phyloP scores from a whole-genome alignment of 2,329 filamentous ascomycete genomes.

The Thermomyces lanuginosus region DNA sequence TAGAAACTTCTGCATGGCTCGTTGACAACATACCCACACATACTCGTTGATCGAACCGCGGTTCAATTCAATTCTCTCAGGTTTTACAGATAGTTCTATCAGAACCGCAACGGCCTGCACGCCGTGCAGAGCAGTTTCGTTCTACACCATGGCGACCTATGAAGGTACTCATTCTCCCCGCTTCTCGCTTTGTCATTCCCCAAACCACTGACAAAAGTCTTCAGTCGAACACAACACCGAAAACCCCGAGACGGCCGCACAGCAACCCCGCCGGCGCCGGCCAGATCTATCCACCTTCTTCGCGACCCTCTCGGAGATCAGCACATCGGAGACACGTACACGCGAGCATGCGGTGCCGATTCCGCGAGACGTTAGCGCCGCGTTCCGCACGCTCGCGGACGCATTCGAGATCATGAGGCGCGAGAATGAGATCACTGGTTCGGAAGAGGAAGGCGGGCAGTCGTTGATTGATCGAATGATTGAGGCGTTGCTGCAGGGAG shows the following conservation, averaged over 20 bases:
- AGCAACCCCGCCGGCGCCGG: constrained; percentile 31
- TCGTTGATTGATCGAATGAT: constrained; percentile 40
- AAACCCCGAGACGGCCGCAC: constrained; percentile 13
- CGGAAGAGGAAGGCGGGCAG: constrained; percentile 18
- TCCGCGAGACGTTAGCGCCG: constrained; percentile 44
- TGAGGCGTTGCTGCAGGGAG: constrained; percentile 36
- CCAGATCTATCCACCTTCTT: constrained; percentile 52
- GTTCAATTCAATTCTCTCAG: too few species aligned
- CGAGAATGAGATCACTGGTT: constrained; percentile 17
- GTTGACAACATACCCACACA: too few species aligned
- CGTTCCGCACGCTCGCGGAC: constrained; percentile 44
- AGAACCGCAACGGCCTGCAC: too few species aligned
- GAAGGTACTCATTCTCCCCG: too few species aligned
- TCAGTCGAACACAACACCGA: constrained; percentile 28
- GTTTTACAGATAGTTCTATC: too few species aligned
- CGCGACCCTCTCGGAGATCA: constrained; percentile 41
- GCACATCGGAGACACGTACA: constrained; percentile 30
- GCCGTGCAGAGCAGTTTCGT: too few species aligned
- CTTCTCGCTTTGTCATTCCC: too few species aligned
- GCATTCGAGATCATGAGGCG: constrained; percentile 42
- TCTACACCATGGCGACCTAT: constrained; percentile 28
- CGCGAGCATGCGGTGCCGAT: constrained; percentile 44
- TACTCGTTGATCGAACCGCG: too few species aligned
- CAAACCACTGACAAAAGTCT: neutral
- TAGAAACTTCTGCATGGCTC: too few species aligned